A percentile compares a stretch with the other conserved stretches of the same genome.
Evolutionary conservation across 257 asterid species (phyloP).

Genomic region (Solanum piurae): DNA sequence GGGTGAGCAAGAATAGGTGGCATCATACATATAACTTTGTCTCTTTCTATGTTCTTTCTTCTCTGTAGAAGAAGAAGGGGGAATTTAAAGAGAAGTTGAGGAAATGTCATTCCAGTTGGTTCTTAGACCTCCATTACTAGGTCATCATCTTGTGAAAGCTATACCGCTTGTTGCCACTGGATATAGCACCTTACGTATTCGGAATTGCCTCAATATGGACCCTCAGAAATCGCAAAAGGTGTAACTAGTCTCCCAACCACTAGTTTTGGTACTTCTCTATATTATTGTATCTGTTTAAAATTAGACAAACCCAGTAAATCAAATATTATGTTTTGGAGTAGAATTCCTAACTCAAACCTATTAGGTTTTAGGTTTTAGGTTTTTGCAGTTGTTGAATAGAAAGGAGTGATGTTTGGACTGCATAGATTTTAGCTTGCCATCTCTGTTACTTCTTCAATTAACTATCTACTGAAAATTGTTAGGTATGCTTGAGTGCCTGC

Average conservation of each 20-base stretch:
- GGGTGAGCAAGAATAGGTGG: neutral
- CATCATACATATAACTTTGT: neutral
- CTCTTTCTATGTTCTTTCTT: neutral
- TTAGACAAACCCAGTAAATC: neutral
- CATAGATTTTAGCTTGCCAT: neutral
- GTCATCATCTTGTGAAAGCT: neutral
- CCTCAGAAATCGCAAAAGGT: slow-evolving; percentile 14
- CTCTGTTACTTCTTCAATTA: neutral
- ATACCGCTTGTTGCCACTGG: neutral
- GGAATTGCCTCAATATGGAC: neutral
- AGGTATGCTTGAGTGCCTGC: neutral
- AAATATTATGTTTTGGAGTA: neutral
- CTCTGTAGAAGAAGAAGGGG: neutral
- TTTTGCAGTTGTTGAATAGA: neutral
- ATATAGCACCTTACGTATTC: neutral
- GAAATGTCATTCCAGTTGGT: slow-evolving; percentile 11
- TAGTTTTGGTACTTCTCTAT: neutral
- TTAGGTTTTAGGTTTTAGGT: neutral
- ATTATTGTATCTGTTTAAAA: neutral
- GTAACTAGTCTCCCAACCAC: neutral
- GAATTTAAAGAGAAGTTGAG: neutral
- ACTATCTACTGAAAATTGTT: neutral
- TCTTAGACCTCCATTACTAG: neutral
- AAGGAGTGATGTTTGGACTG: neutral
- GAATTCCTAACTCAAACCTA: neutral